A percentile compares a stretch with the other conserved stretches of the same genome.
Conservation (phyloP, 495 filamentous ascomycete genomes). For the Penicillium macrosclerotiorum region DNA sequence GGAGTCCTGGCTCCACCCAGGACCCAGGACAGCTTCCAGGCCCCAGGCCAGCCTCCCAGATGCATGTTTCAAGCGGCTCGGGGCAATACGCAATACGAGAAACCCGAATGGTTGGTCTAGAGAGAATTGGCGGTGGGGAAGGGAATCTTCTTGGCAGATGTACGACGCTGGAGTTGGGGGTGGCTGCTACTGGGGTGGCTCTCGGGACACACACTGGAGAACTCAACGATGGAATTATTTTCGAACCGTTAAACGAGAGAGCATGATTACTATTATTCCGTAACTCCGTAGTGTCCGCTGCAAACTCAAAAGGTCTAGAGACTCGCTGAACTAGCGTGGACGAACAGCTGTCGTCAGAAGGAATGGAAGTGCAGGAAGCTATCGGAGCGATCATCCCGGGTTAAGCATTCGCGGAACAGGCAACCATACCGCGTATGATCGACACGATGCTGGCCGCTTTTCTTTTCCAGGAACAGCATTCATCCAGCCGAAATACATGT, state of each 20-base stretch:
- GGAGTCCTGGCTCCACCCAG: too few relatives aligned
- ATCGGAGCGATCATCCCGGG: slow-evolving; percentile 12
- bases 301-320: neutral
- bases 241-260: too few relatives aligned
- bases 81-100: slow-evolving; percentile 9
- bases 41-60: slow-evolving; percentile 2
- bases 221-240: too few relatives aligned
- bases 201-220: too few relatives aligned
- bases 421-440: slow-evolving; percentile 1
- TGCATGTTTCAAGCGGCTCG: slow-evolving; percentile 6
- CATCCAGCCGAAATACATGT: neutral
- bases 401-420: slow-evolving; percentile 16
- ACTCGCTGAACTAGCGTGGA: neutral
- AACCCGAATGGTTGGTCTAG: neutral
- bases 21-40: too few relatives aligned
- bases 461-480: neutral
- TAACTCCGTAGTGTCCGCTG: neutral
- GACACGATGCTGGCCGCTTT: neutral
- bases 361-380: slow-evolving; percentile 5
- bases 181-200: too few relatives aligned
- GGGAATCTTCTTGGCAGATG: slow-evolving; percentile 8
- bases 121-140: slow-evolving; percentile 1
- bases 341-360: neutral
- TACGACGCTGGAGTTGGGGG: neutral
- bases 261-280: too few relatives aligned